phyloP scores from a whole-genome alignment of 805 yeast species.

The Wickerhamiella brachini region DNA sequence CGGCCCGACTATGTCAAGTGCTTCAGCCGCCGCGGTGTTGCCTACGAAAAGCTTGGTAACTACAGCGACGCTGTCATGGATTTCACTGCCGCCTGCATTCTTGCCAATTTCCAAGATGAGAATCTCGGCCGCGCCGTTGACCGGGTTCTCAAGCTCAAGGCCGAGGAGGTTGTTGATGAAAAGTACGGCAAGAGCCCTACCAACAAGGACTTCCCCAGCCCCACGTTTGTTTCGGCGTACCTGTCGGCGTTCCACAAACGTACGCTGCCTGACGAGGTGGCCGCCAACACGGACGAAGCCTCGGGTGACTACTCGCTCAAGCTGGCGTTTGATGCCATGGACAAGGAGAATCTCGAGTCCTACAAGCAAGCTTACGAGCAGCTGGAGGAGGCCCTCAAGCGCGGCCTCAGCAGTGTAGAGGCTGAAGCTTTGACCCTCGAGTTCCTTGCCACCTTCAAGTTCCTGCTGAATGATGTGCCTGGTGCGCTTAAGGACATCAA shows the following conservation, averaged over 20 bases:
- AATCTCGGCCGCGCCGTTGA: conserved; percentile 71
- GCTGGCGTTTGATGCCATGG: conserved; percentile 48
- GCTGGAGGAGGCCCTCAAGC: conserved; percentile 23
- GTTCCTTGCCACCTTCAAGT: conserved; percentile 68
- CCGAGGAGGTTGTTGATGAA: conserved; percentile 46
- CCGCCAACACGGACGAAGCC: conserved; percentile 34
- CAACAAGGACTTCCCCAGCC: conserved; percentile 27
- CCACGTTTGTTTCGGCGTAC: conserved; percentile 68
- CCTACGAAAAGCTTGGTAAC: conserved; percentile 68
- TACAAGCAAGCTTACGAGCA: conserved; percentile 48
- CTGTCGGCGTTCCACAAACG: conserved; percentile 65
- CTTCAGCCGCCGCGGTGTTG: conserved; percentile 81
- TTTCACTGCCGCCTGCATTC: conserved; percentile 73
- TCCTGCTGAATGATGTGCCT: conserved; percentile 60
- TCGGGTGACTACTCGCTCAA: conserved; percentile 52
- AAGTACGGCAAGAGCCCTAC: conserved; percentile 44
- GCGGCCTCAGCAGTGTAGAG: conserved; percentile 12
- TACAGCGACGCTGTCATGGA: conserved; percentile 83
- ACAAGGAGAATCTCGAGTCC: conserved; percentile 35
- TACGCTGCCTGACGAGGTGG: conserved; percentile 36
- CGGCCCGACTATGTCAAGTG: conserved; percentile 90
- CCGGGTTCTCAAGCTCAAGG: conserved; percentile 68
- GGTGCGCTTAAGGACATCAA: conserved; percentile 52
- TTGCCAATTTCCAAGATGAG: conserved; percentile 70
- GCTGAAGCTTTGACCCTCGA: conserved; percentile 62